Conservation (phyloP, 306 rosid species). For the Pterocarpus macrocarpus region DNA sequence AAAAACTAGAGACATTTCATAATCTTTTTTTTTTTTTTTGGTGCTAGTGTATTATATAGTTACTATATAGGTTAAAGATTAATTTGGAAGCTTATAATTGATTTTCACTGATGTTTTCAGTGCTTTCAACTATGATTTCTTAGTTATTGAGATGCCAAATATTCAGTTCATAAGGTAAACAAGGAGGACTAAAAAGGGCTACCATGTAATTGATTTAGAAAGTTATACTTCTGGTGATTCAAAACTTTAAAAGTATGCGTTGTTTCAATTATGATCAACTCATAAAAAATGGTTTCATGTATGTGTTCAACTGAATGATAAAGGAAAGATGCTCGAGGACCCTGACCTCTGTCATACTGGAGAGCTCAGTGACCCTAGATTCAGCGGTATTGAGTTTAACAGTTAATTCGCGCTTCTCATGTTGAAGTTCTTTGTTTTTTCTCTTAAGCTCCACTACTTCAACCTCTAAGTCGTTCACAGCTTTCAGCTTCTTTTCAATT, state of each 20-base stretch:
- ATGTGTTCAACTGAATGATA: conserved; percentile 20
- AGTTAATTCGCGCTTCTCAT: conserved; percentile 80
- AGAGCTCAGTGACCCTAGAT: conserved; percentile 63
- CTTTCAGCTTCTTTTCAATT: conserved; percentile 77
- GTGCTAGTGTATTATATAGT: background rate
- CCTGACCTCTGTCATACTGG: conserved; percentile 86
- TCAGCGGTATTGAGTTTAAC: conserved; percentile 80
- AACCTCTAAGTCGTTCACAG: conserved; percentile 76
- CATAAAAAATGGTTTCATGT: conserved; percentile 7
- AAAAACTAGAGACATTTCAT: conserved; percentile 17
- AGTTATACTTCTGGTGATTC: background rate
- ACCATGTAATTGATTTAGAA: conserved; percentile 5
- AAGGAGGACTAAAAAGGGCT: conserved; percentile 6
- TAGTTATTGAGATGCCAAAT: background rate
- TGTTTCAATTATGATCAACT: conserved; percentile 5
- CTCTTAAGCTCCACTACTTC: conserved; percentile 80
- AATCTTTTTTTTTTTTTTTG: background rate
- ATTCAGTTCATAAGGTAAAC: conserved; percentile 10
- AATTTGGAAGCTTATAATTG: conserved; percentile 9
- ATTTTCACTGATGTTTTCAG: conserved; percentile 5
- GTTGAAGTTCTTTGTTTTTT: conserved; percentile 87
- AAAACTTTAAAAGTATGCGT: conserved; percentile 38
- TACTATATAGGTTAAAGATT: background rate
- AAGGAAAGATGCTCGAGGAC: conserved; percentile 25
- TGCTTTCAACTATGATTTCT: conserved; percentile 18